Conservation (phyloP, 2,329 filamentous ascomycete species). For the Fusarium sp. region DNA sequence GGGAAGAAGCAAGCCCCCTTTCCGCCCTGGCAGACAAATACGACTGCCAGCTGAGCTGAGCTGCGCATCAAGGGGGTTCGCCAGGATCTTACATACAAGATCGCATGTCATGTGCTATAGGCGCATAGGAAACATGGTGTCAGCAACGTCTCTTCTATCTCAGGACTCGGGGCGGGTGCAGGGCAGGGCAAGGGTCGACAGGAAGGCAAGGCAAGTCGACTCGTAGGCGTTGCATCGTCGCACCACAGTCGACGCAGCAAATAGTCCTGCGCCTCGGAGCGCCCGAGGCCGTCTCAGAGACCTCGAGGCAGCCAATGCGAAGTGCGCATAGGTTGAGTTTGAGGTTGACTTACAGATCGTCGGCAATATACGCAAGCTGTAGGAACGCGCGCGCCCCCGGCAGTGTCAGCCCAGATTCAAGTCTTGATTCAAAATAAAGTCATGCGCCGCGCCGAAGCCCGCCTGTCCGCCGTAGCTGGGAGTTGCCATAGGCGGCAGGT, state of each 20-base stretch:
- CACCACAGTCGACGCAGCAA: constrained; percentile 28
- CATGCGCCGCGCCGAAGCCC: constrained; percentile 23
- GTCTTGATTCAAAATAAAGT: constrained; percentile 33
- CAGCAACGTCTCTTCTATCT: constrained; percentile 39
- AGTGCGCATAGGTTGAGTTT: constrained; percentile 41
- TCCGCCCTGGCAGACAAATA: constrained; percentile 9
- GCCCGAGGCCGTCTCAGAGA: constrained; percentile 23
- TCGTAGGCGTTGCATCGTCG: constrained; percentile 30
- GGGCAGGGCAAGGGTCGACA: constrained; percentile 21
- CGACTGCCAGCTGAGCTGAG: constrained; percentile 15
- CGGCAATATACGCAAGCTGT: constrained; percentile 89
- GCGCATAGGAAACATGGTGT: constrained; percentile 39
- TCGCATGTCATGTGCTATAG: constrained; percentile 90
- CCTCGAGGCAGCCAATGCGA: constrained; percentile 35
- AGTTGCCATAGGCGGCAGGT: constrained; percentile 18
- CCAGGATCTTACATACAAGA: constrained; percentile 72
- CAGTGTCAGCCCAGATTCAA: constrained; percentile 51
- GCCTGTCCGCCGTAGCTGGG: constrained; percentile 1
- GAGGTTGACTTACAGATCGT: constrained; percentile 80
- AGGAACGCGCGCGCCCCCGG: constrained; percentile 36
- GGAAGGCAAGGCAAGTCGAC: constrained; percentile 7
- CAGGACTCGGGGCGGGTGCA: constrained; percentile 28
- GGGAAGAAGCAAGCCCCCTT: constrained; percentile 24
- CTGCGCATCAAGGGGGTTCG: constrained; percentile 5
- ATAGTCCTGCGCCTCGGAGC: constrained; percentile 27